These are phyloP conservation scores for Dothistroma pini DNA, from an alignment of 2,329 filamentous ascomycete species.

Conservation along the genomic window DNA sequence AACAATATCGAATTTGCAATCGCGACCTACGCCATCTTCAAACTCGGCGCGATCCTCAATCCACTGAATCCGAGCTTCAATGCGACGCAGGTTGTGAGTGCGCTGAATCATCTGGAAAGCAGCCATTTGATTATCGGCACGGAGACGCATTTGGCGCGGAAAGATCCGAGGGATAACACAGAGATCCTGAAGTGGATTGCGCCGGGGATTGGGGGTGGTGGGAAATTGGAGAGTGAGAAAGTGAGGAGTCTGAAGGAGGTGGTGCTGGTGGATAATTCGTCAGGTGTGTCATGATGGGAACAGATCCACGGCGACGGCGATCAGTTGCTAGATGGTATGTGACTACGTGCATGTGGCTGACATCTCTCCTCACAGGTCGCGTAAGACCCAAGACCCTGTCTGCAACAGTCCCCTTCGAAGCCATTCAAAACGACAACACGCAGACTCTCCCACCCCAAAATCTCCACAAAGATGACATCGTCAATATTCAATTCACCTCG, in stretches of 20 bases:
- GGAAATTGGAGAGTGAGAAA: slow-evolving; percentile 49
- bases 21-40: slow-evolving; percentile 85
- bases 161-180: slow-evolving; percentile 58
- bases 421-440: slow-evolving; percentile 38
- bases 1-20: slow-evolving; percentile 81
- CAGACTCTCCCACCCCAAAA: slow-evolving; percentile 47
- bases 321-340: neutral
- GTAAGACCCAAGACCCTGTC: slow-evolving; percentile 45
- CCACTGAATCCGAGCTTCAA: slow-evolving; percentile 92
- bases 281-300: slow-evolving; percentile 7
- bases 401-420: slow-evolving; percentile 44
- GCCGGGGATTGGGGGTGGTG: slow-evolving; percentile 24
- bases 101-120: slow-evolving; percentile 69
- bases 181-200: slow-evolving; percentile 50
- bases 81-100: slow-evolving; percentile 69
- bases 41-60: slow-evolving; percentile 88
- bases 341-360: neutral
- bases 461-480: slow-evolving; percentile 62
- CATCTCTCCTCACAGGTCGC: slow-evolving; percentile 38
- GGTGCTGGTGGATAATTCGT: slow-evolving; percentile 75
- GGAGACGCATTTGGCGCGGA: slow-evolving; percentile 75
- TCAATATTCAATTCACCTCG: slow-evolving; percentile 96
- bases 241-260: slow-evolving; percentile 69
- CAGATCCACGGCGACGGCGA: neutral
- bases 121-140: slow-evolving; percentile 77